Conservation (phyloP, 1,139 yeast genomes). For the Candida buenavistaensis region DNA sequence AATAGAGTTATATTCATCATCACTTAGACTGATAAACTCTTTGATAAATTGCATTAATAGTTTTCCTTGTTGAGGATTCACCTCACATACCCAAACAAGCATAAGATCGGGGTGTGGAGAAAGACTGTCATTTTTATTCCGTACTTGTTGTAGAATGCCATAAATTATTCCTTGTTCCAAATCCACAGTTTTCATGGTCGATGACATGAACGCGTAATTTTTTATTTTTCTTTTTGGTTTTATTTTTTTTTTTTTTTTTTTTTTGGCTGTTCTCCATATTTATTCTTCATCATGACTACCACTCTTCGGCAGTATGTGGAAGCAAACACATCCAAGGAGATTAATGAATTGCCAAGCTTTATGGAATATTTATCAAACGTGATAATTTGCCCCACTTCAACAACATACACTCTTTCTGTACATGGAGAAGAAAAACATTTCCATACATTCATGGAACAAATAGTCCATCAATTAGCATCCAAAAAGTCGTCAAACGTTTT, state of each 20-base stretch:
- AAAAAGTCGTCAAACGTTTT: slow-evolving; percentile 23
- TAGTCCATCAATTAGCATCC: slow-evolving; percentile 20
- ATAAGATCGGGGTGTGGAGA: slow-evolving; percentile 31
- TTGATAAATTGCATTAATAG: slow-evolving; percentile 27
- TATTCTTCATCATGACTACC: no score
- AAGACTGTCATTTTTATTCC: slow-evolving; percentile 21
- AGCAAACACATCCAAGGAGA: slow-evolving; percentile 1
- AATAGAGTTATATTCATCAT: slow-evolving; percentile 16
- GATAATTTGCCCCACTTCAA: slow-evolving; percentile 1
- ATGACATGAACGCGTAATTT: no score
- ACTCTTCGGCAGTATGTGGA: slow-evolving; percentile 1
- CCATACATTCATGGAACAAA: slow-evolving; percentile 24
- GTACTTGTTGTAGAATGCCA: slow-evolving; percentile 49
- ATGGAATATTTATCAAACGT: slow-evolving; percentile 9
- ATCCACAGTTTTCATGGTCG: slow-evolving; percentile 36
- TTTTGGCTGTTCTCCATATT: no score
- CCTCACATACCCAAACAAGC: slow-evolving; percentile 57
- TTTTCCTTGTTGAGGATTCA: slow-evolving; percentile 32
- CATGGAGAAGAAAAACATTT: no score
- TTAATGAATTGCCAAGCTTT: slow-evolving; percentile 11
- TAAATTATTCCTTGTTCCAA: slow-evolving; percentile 50
- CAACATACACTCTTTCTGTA: no score
- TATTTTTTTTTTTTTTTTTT: no score
- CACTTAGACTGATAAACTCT: slow-evolving; percentile 29
- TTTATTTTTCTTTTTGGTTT: slow-evolving; percentile 5